Conservation (phyloP, 2,329 filamentous ascomycete genomes). For the Chaetomiaceae sp. region DNA sequence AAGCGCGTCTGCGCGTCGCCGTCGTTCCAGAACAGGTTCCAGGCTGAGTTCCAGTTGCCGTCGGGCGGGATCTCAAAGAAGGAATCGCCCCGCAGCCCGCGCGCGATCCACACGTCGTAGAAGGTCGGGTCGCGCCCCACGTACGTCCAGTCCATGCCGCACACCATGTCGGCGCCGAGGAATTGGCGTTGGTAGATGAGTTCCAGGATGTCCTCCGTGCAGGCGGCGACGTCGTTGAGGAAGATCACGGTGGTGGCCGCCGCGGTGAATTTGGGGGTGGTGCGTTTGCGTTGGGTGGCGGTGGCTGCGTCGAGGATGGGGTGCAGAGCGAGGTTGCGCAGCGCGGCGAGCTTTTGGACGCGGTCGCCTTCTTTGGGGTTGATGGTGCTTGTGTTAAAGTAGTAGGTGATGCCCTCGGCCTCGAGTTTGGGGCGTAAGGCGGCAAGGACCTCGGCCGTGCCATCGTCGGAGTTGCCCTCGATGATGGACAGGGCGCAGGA, state of each 20-base stretch:
- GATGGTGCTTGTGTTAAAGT: constrained; percentile 37
- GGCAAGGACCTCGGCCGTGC: constrained; percentile 45
- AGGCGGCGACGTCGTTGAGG: constrained; percentile 48
- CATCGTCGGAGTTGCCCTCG: constrained; percentile 50
- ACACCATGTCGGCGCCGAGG: constrained; percentile 49
- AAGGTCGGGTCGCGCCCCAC: constrained; percentile 41
- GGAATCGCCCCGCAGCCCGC: constrained; percentile 44
- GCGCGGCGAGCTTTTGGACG: constrained; percentile 41
- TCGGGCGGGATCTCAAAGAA: constrained; percentile 49
- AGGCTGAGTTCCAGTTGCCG: constrained; percentile 42
- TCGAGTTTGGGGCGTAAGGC: constrained; percentile 36
- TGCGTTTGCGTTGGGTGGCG: neutral
- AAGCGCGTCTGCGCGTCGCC: constrained; percentile 29
- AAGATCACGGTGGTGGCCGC: constrained; percentile 38
- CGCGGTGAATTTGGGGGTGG: neutral
- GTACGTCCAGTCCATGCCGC: constrained; percentile 53
- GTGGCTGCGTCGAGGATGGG: constrained; percentile 34
- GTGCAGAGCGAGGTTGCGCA: constrained; percentile 47
- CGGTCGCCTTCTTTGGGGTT: constrained; percentile 39
- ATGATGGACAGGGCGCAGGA: constrained; percentile 49
- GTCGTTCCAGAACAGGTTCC: constrained; percentile 50
- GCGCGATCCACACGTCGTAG: constrained; percentile 52
- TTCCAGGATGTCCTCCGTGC: constrained; percentile 52
- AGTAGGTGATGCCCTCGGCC: constrained; percentile 32
- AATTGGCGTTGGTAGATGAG: constrained; percentile 41